Base-by-base conservation (phyloP, 352 stramenopile genomes). In the Phytopythium chamaehyphon region DNA sequence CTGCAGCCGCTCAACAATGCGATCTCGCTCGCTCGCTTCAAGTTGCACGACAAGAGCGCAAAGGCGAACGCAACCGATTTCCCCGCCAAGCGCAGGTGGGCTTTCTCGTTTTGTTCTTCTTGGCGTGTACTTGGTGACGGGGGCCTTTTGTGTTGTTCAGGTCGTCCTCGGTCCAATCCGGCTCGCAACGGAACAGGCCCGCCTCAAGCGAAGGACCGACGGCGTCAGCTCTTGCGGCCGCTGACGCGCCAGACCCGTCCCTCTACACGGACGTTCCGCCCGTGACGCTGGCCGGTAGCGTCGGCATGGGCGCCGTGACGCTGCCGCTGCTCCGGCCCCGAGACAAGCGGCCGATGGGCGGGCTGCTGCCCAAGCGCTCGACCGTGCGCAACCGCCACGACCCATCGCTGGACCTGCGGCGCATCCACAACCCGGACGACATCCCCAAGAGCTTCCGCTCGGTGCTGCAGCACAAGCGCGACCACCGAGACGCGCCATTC, bases 401-500 rank as follows among this genome's bases (percentile, higher is more conserved):
- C 40, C 73, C 73, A 36, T 79, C 69, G 31, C 66, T 83, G 3
- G 80, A 91, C 45, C 73, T 88, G 23, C 75, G 80, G 23, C 71
- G 80, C 15, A 77, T 89, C 40, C 76, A 91, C 64, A 79, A 80
- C 26, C 76, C 78, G 6, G 69, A 85, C 44, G 66, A 86, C 36
- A 82, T 91, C 36, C 80, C 80, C 33, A 91, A 91, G 57, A 86
- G 62, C 52, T 86, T 87, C 40, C 76, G 75, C 26, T 55, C 66
- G 9, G 73, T 85, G 47, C 44, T 90, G 37, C 73, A 88, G 47
- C 68, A 80, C 43, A 76, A 80, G 38, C 62, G 59, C 26, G 60
- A 72, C n/a, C 64, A 70, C 47, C 59, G 60, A 22, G 51, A 60
- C 22, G 60, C 54, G 31, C 56, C 51, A 5, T 73, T 76, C 46